Percentiles rank a stretch among this genome's conserved stretches.
Evolutionary conservation across 805 yeast genomes (phyloP).

Genomic region (Yamadazyma philogaea): DNA sequence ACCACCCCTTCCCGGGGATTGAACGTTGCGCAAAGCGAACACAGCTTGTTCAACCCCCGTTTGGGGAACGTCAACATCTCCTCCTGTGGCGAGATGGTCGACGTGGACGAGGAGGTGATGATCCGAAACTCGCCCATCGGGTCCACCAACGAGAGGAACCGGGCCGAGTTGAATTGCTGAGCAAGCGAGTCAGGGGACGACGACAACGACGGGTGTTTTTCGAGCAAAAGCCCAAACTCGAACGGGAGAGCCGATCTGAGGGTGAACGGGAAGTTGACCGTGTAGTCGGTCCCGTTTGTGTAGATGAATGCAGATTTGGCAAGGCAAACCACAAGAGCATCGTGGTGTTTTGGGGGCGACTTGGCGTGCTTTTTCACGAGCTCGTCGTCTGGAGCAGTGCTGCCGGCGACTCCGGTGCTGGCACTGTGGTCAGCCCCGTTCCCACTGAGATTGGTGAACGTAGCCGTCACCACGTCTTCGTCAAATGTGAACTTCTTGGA

Average conservation of each 20-base stretch:
- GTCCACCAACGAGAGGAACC: constrained; percentile 67
- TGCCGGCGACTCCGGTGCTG: background rate
- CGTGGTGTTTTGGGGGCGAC: background rate
- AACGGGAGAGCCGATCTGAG: constrained; percentile 60
- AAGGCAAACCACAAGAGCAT: constrained; percentile 55
- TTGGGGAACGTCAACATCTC: constrained; percentile 54
- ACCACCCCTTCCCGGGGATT: constrained; percentile 45
- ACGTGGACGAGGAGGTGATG: constrained; percentile 66
- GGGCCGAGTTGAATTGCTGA: constrained; percentile 25
- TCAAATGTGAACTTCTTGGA: constrained; percentile 49
- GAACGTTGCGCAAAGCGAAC: constrained; percentile 54
- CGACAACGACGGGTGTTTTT: constrained; percentile 35
- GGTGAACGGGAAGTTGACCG: constrained; percentile 67
- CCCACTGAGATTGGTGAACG: constrained; percentile 42
- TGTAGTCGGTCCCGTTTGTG: constrained; percentile 57
- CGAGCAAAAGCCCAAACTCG: constrained; percentile 65
- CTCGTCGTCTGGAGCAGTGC: too few relatives aligned
- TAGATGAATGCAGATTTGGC: constrained; percentile 61
- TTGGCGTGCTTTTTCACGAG: background rate
- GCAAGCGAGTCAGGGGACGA: constrained; percentile 13
- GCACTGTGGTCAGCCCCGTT: constrained; percentile 3
- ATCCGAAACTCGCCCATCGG: constrained; percentile 73
- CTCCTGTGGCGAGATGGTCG: constrained; percentile 59
- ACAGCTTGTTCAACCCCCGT: constrained; percentile 26
- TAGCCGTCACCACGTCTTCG: constrained; percentile 54